Base-by-base conservation (phyloP, 2,329 filamentous ascomycete species). In the Zymoseptoria crescenta region DNA sequence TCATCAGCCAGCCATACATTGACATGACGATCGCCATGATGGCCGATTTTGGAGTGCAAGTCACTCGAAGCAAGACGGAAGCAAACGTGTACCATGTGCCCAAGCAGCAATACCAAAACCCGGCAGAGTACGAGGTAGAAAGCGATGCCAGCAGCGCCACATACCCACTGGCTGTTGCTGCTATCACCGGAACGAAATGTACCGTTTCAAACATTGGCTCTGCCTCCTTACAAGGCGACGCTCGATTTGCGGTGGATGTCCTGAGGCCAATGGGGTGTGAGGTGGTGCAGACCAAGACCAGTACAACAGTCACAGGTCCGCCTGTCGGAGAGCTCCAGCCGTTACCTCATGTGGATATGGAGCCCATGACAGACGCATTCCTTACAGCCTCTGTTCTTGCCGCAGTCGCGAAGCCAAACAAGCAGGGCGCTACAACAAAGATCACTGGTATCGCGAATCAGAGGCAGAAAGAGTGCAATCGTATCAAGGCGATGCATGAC, bases 11-110 rank as follows among this genome's bases (percentile, higher is more conserved):
- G 72, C 86, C 87, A 1, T 99, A 99, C 74, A 97, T 99, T 69
- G 91, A 99, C 72, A 97, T 99, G 93, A 99, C 94, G 1, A 91
- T 95, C 56, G 83, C 91, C 16, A 99, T 99, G 93, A 99, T 99
- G 94, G 82, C 83, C 57, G 83, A 88, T 2, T 99, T 99, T 70
- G 94, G 94, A 54, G 84, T 99, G 49, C 74, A 85, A 48, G 94
- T 96, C 10, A 80, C 85, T 62, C 85, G 83, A 67, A 96, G 92
- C 8, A 75, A 83, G 30, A 87, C 83, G 2, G 91, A 96, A 68
- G 83, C 87, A 52, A 88, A 97, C 72, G 96, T 93, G 4, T 99
- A 99, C 75, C 87, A 95, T 72, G 95, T 99, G 58, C 94, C 94
- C 1, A 86, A 88, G 69, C 90, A 88, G 13, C 78, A 80, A 10